Evolutionary conservation across 1,139 yeast genomes (phyloP).

Genomic region (Kluyveromyces sp.): DNA sequence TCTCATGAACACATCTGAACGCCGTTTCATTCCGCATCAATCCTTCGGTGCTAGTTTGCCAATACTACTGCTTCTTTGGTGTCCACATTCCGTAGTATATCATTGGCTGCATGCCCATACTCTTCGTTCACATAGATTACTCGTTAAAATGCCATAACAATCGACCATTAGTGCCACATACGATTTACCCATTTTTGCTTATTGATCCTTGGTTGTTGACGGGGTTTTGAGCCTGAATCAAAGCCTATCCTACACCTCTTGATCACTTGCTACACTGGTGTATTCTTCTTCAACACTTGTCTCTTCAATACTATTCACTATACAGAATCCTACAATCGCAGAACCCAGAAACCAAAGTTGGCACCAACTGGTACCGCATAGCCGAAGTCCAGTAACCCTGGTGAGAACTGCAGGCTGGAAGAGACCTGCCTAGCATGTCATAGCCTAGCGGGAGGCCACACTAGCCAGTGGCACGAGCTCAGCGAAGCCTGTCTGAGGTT

Average conservation of each 20-base stretch:
- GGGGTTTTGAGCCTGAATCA: slow-evolving; percentile 5
- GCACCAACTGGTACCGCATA: too few relatives aligned
- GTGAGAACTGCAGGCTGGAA: too few relatives aligned
- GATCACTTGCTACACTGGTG: background rate
- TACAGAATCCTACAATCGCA: background rate
- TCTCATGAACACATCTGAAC: too few relatives aligned
- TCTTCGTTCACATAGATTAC: background rate
- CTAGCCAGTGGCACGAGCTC: too few relatives aligned
- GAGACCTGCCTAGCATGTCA: too few relatives aligned
- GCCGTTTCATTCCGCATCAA: too few relatives aligned
- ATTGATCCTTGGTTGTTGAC: slow-evolving; percentile 26
- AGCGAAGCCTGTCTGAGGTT: too few relatives aligned
- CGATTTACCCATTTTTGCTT: slow-evolving; percentile 37
- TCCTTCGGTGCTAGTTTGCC: too few relatives aligned
- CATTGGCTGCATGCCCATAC: background rate
- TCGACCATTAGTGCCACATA: slow-evolving; percentile 21
- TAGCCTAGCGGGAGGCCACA: too few relatives aligned
- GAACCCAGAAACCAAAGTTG: slow-evolving; percentile 1
- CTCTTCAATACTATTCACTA: background rate
- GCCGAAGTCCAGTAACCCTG: too few relatives aligned
- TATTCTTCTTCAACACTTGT: background rate
- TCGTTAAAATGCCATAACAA: background rate
- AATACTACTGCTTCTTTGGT: too few relatives aligned
- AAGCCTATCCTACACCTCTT: background rate
- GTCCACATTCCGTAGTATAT: too few relatives aligned